Evolutionary conservation across 1,284 basidiomycete genomes (phyloP).

Genomic region (Ganoderma lingzhi): DNA sequence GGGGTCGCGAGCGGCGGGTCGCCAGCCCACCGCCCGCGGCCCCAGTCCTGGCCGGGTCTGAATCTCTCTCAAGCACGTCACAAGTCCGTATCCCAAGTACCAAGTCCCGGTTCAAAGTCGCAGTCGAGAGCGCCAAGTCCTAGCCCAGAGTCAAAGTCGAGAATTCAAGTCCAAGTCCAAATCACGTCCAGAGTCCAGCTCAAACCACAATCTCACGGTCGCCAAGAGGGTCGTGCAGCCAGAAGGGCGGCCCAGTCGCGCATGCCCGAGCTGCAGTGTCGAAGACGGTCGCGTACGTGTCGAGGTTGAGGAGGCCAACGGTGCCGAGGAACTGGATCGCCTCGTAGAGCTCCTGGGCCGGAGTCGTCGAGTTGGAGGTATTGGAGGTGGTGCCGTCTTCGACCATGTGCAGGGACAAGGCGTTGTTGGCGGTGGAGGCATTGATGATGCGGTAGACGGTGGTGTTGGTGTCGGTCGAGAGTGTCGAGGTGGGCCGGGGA

Average conservation of each 20-base stretch:
- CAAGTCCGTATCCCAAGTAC: neutral
- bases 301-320: slow-evolving; percentile 1
- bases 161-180: neutral
- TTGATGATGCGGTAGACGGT: slow-evolving; percentile 2
- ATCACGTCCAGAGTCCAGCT: neutral
- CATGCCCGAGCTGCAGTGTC: neutral
- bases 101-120: neutral
- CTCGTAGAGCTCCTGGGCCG: neutral
- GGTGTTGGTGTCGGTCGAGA: neutral
- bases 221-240: neutral
- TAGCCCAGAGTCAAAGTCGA: neutral
- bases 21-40: neutral
- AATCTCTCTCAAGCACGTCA: neutral
- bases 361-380: neutral
- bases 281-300: slow-evolving; percentile 1
- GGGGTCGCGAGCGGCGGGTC: neutral
- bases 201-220: neutral
- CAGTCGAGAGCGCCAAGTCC: neutral
- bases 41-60: neutral
- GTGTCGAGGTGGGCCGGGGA: neutral
- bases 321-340: neutral
- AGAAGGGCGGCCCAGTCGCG: neutral
- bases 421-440: neutral
- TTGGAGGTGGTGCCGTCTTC: neutral
- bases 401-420: neutral